Base-by-base conservation (phyloP, 768 basidiomycete species). In the Erythrobasidium yunnanense region DNA sequence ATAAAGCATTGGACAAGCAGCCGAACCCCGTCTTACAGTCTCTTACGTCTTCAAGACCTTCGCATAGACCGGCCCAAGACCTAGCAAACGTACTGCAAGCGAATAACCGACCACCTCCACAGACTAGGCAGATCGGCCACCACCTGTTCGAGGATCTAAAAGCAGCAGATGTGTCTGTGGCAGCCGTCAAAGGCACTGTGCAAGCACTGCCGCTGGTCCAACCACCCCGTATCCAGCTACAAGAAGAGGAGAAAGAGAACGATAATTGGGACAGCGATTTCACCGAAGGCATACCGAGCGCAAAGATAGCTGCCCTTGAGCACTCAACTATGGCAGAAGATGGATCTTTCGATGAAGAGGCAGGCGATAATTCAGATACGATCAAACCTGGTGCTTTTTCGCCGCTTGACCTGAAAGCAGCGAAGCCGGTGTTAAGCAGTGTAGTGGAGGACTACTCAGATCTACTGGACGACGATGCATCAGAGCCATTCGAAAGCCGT, bases 221-320 rank as follows among this genome's bases (percentile, higher is more conserved):
- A n/a, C n/a, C n/a, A n/a, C n/a, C n/a, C n/a, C n/a, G n/a, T n/a
- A n/a, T n/a, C n/a, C n/a, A n/a, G n/a, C n/a, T n/a, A n/a, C 85
- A 84, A 66, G 81, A 83, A 23, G 86, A 86, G 18, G 87, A 91
- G 77, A 86, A 89, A 70, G 87, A 88, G 74, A 87, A 85, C 1
- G 91, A 95, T 74, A 93, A 91, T 69, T 99, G 95, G 95, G 95
- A 99, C 73, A 89, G 91, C 69, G 95, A 99, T 73, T 99, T 99
- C 70, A 90, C 91, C 74, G 90, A 89, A 70, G 90, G 87, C 1
- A 90, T 91, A 33, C 90, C 89, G 0, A 83, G 88, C 57, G 83
- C 85, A 6, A 93, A 91, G 76, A 75, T 92, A 30, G 87, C 57
- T 23, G 67, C 71, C 8, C 53, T 70, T 8, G 72, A 70, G 1